Percentiles rank a stretch among this genome's conserved stretches.
Conservation (phyloP, 169 alveolate genomes). For the Plasmodium sp. region DNA sequence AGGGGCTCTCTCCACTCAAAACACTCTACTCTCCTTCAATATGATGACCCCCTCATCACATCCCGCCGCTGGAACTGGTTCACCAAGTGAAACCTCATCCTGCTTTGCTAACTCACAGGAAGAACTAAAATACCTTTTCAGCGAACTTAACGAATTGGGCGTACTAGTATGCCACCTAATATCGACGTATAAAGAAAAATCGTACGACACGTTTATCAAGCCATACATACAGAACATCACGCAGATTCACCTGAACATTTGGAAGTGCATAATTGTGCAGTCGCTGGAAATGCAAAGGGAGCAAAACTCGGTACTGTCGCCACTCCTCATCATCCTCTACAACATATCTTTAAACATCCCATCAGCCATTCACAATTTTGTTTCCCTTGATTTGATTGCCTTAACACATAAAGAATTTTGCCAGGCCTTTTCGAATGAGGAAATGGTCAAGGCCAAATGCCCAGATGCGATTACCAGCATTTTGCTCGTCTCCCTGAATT, state of each 20-base stretch:
- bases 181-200: conserved; percentile 69
- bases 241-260: conserved; percentile 37
- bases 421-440: conserved; percentile 46
- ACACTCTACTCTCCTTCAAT: not conserved
- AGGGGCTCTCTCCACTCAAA: not conserved
- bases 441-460: conserved; percentile 29
- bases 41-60: conserved; percentile 58
- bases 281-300: conserved; percentile 74
- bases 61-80: not conserved
- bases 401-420: conserved; percentile 59
- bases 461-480: conserved; percentile 67
- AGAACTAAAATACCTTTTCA: conserved; percentile 63
- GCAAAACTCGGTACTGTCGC: conserved; percentile 66
- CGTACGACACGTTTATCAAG: conserved; percentile 40
- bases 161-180: conserved; percentile 65
- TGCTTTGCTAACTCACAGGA: conserved; percentile 8
- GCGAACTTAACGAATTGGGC: conserved; percentile 52
- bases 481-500: conserved; percentile 52
- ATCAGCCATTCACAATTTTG: conserved; percentile 31
- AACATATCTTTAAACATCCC: conserved; percentile 70
- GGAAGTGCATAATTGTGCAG: conserved; percentile 70
- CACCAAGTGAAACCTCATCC: not conserved
- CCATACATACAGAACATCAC: conserved; percentile 68
- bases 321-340: conserved; percentile 25
- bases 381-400: conserved; percentile 50